Conservation (phyloP, 805 yeast genomes). For the Lachancea kluyveri region DNA sequence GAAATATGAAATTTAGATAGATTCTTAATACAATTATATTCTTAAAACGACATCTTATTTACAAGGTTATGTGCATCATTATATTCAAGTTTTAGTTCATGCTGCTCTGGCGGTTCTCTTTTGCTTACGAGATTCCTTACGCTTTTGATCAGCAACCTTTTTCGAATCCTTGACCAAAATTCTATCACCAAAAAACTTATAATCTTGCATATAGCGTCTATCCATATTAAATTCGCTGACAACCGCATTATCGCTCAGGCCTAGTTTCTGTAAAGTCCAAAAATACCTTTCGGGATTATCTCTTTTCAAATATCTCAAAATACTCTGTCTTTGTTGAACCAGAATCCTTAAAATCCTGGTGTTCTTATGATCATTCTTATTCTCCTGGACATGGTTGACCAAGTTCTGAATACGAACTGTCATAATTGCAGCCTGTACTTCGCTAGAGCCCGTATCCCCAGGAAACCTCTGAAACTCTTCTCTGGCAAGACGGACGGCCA, state of each 20-base stretch:
- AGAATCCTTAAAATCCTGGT: slow-evolving; percentile 69
- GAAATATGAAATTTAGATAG: background rate
- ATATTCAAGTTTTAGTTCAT: slow-evolving; percentile 2
- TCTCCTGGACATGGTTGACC: slow-evolving; percentile 63
- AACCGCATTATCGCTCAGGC: slow-evolving; percentile 75
- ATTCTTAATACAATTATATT: too few species aligned
- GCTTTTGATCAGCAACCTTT: slow-evolving; percentile 40
- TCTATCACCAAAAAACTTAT: slow-evolving; percentile 67
- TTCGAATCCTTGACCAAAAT: slow-evolving; percentile 52
- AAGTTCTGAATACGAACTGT: slow-evolving; percentile 75
- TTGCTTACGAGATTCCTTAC: slow-evolving; percentile 42
- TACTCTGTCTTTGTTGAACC: slow-evolving; percentile 84
- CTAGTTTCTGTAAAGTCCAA: slow-evolving; percentile 81
- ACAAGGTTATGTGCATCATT: slow-evolving; percentile 4
- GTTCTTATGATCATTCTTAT: slow-evolving; percentile 67
- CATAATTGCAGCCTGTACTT: slow-evolving; percentile 89
- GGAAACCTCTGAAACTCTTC: slow-evolving; percentile 75
- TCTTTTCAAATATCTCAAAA: slow-evolving; percentile 74
- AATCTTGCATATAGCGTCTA: slow-evolving; percentile 71
- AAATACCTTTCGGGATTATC: slow-evolving; percentile 77
- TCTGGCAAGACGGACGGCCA: slow-evolving; percentile 59
- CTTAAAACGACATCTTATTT: slow-evolving; percentile 5
- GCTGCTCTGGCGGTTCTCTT: slow-evolving; percentile 26
- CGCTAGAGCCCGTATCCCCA: slow-evolving; percentile 93
- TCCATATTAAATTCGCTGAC: slow-evolving; percentile 77